These are phyloP conservation scores for barrel medic (Medicago truncatula) DNA, from an alignment of 306 rosid species.

Conservation along the genomic window DNA sequence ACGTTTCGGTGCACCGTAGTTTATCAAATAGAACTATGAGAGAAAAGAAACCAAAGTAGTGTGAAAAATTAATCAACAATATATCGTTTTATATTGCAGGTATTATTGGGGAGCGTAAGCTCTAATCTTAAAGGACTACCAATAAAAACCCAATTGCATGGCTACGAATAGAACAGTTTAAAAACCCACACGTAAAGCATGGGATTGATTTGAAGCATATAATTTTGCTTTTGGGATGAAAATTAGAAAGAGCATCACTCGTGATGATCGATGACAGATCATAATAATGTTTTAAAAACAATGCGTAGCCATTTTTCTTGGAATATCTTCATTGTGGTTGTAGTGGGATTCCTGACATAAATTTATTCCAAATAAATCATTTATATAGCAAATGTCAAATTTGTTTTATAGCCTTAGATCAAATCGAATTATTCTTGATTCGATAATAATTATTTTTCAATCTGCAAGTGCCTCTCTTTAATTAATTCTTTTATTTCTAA, in stretches of 20 bases:
- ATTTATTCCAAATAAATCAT: constrained; percentile 33
- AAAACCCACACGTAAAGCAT: background rate
- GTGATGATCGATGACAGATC: constrained; percentile 21
- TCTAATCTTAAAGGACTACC: background rate
- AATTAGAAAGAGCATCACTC: background rate
- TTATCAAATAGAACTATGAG: too few species aligned
- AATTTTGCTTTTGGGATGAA: background rate
- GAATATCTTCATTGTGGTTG: constrained; percentile 34
- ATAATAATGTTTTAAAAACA: constrained; percentile 27
- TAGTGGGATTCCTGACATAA: constrained; percentile 31
- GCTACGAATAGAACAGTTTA: background rate
- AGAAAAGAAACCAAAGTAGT: too few species aligned
- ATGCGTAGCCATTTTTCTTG: background rate
- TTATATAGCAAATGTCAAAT: constrained; percentile 1
- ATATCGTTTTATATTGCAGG: background rate
- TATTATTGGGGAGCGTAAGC: background rate
- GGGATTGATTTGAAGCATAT: constrained; percentile 2
- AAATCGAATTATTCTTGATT: constrained; percentile 21
- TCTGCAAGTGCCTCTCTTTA: background rate
- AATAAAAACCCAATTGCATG: constrained; percentile 4
- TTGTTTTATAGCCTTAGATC: constrained; percentile 35
- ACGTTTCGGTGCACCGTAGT: too few species aligned
- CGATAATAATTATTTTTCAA: constrained; percentile 14
- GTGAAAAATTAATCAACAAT: background rate
- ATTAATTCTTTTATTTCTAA: background rate